These are phyloP conservation scores for Pythium aquatile DNA, from an alignment of 352 stramenopile genomes.

Conservation along the genomic window DNA sequence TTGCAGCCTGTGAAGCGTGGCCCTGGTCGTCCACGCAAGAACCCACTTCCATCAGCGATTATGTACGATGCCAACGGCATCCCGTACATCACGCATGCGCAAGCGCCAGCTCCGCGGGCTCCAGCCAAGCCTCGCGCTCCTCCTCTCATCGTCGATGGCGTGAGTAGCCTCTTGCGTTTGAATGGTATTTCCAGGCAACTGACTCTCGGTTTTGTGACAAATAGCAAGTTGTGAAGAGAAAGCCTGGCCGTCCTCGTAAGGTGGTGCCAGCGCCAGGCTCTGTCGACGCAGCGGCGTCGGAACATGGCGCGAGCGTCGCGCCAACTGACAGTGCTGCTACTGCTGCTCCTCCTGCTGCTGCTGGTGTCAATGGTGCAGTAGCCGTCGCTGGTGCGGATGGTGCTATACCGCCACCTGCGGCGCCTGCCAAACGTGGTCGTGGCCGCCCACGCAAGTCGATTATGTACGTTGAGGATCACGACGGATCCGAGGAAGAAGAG, in stretches of 20 bases:
- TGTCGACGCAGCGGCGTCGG: neutral
- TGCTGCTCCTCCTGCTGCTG: neutral
- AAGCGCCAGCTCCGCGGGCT: neutral
- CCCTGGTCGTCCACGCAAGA: slow-evolving; percentile 22
- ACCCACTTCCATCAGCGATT: slow-evolving; percentile 1
- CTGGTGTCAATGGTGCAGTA: neutral
- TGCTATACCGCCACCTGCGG: neutral
- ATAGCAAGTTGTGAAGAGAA: slow-evolving; percentile 14
- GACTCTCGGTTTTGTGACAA: neutral
- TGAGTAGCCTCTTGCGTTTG: neutral
- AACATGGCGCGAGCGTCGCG: neutral
- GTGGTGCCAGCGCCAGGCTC: neutral
- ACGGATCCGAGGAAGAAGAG: slow-evolving; percentile 68
- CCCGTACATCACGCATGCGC: neutral
- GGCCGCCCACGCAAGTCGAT: slow-evolving; percentile 60
- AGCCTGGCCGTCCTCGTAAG: slow-evolving; percentile 20
- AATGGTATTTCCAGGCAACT: neutral
- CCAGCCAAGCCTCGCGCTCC: neutral
- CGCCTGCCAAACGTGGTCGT: slow-evolving; percentile 12
- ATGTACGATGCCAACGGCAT: slow-evolving; percentile 4
- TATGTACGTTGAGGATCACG: slow-evolving; percentile 75
- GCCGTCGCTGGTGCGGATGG: neutral
- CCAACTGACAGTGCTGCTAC: neutral
- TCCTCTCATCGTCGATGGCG: neutral
- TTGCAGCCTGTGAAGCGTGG: slow-evolving; percentile 17